Evolutionary conservation across 495 filamentous ascomycete genomes (phyloP).

Genomic region (Lophiotrema nucula): DNA sequence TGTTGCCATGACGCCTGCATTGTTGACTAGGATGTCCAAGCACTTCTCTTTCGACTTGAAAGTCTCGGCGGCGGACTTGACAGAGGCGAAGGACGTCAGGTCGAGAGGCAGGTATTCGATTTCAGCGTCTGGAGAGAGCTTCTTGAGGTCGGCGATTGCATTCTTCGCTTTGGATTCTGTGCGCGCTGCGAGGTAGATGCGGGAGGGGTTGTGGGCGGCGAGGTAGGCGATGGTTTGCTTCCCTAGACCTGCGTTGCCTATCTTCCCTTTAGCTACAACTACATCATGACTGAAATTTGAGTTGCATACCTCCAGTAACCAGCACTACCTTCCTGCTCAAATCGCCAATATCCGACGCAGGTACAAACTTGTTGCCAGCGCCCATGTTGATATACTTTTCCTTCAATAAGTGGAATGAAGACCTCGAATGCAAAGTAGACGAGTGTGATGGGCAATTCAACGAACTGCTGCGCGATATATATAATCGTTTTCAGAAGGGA

Average conservation of each 20-base stretch:
- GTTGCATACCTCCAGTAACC: constrained; percentile 41
- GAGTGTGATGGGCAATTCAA: not conserved
- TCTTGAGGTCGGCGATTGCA: constrained; percentile 46
- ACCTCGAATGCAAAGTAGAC: not conserved
- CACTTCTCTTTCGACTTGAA: constrained; percentile 39
- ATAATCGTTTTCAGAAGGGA: not conserved
- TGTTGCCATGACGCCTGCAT: constrained; percentile 32
- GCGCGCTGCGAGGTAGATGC: constrained; percentile 58
- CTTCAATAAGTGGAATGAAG: not conserved
- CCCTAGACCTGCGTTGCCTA: constrained; percentile 57
- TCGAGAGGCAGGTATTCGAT: constrained; percentile 49
- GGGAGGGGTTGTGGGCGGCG: constrained; percentile 51
- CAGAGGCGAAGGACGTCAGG: constrained; percentile 48
- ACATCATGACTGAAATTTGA: not conserved
- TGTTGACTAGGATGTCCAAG: constrained; percentile 37
- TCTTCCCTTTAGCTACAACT: constrained; percentile 9
- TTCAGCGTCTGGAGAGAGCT: constrained; percentile 39
- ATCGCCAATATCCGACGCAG: constrained; percentile 39
- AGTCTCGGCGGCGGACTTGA: constrained; percentile 47
- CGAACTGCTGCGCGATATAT: not conserved
- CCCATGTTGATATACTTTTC: not conserved
- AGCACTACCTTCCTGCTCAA: constrained; percentile 43
- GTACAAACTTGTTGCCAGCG: constrained; percentile 32
- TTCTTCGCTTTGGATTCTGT: constrained; percentile 51
- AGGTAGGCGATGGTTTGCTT: constrained; percentile 53